Evolutionary conservation across 257 asterid species (phyloP).

Genomic region (Solanum boliviense): DNA sequence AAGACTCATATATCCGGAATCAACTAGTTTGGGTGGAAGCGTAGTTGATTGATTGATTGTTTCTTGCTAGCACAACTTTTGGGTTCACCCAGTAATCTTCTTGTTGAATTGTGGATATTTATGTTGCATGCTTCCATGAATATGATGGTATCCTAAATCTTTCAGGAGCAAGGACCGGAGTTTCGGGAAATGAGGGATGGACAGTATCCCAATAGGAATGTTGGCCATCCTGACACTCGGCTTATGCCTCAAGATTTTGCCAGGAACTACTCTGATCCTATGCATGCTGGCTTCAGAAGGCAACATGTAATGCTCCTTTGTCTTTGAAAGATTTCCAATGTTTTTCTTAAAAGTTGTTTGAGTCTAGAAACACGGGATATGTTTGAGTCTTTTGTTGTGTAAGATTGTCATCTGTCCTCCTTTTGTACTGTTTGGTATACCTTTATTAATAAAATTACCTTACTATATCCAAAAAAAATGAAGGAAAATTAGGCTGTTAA

Average conservation of each 20-base stretch:
- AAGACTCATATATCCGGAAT: not conserved
- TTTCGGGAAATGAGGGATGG: constrained; percentile 43
- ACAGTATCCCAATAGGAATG: constrained; percentile 41
- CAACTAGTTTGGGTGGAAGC: not conserved
- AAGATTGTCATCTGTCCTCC: not conserved
- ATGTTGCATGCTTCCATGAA: not conserved
- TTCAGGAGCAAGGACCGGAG: constrained; percentile 61
- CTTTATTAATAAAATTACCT: not conserved
- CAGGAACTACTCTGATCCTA: constrained; percentile 36
- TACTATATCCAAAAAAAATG: not conserved
- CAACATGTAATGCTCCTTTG: constrained; percentile 37
- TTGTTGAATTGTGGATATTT: not conserved
- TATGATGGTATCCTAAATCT: constrained; percentile 2
- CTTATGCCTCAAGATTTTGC: constrained; percentile 53
- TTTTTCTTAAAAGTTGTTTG: not conserved
- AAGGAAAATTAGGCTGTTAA: not conserved
- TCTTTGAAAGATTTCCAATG: not conserved
- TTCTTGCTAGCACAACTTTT: not conserved
- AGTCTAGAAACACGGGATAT: not conserved
- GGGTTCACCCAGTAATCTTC: not conserved
- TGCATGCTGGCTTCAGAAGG: constrained; percentile 54
- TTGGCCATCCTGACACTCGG: constrained; percentile 39
- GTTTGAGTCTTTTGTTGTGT: not conserved
- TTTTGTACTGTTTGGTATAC: not conserved
- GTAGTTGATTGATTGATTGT: not conserved